Evolutionary conservation across 2,329 filamentous ascomycete genomes (phyloP).

Genomic region (Colletotrichum sojae): DNA sequence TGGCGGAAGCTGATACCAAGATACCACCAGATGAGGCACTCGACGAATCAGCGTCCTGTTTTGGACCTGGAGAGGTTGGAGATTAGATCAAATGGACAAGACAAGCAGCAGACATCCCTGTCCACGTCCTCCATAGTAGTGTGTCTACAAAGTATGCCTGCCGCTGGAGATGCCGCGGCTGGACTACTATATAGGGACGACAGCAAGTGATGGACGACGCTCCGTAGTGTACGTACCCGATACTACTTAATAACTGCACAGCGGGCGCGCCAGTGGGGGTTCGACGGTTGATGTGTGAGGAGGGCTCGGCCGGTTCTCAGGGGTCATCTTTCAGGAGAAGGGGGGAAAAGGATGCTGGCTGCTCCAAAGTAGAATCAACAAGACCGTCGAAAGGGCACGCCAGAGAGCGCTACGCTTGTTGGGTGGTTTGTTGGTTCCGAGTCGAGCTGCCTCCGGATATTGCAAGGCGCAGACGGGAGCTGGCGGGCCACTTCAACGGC

Average conservation of each 20-base stretch:
- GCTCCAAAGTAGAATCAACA: not conserved
- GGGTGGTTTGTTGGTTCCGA: slow-evolving; percentile 14
- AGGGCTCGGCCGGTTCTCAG: slow-evolving; percentile 13
- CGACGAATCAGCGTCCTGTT: slow-evolving; percentile 33
- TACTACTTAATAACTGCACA: not conserved
- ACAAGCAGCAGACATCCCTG: too few relatives aligned
- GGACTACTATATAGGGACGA: too few relatives aligned
- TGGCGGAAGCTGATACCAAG: slow-evolving; percentile 39
- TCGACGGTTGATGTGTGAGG: not conserved
- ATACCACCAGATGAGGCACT: slow-evolving; percentile 32
- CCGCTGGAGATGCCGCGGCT: too few relatives aligned
- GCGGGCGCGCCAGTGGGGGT: slow-evolving; percentile 5
- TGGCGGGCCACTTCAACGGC: slow-evolving; percentile 20
- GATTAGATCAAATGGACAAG: slow-evolving; percentile 35
- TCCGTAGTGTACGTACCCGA: not conserved
- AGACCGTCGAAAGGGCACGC: not conserved
- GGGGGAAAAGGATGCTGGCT: not conserved
- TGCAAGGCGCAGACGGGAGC: slow-evolving; percentile 19
- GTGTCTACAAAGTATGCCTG: too few relatives aligned
- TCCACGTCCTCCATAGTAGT: too few relatives aligned
- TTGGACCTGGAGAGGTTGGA: slow-evolving; percentile 32
- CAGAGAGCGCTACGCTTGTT: not conserved
- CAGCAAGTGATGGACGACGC: not conserved
- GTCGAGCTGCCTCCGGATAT: not conserved
- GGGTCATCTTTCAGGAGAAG: slow-evolving; percentile 26